Conservation (phyloP, 2,329 filamentous ascomycete species). For the Ustilaginoidea virens region DNA sequence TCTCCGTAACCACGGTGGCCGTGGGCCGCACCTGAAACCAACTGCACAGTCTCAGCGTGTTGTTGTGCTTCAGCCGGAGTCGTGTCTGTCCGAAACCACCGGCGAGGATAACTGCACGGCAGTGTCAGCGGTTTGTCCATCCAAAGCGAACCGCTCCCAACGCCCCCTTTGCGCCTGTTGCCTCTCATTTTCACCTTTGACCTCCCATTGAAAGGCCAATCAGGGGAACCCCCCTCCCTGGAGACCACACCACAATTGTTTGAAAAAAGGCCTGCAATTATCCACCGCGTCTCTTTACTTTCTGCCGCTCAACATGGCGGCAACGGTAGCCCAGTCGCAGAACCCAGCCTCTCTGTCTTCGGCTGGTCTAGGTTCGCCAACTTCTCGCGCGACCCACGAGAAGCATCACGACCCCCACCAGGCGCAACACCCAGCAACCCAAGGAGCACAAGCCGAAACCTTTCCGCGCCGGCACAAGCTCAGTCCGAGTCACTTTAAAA, state of each 20-base stretch:
- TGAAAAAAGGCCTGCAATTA: too few relatives aligned
- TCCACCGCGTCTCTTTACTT: neutral
- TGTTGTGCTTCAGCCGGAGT: too few relatives aligned
- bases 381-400: constrained; percentile 4
- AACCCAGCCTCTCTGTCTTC: constrained; percentile 7
- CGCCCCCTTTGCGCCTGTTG: too few relatives aligned
- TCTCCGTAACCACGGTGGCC: neutral
- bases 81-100: too few relatives aligned
- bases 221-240: too few relatives aligned
- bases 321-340: constrained; percentile 17
- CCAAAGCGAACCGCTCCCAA: too few relatives aligned
- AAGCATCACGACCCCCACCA: constrained; percentile 1
- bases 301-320: constrained; percentile 11
- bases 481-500: constrained; percentile 43
- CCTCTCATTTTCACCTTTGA: too few relatives aligned
- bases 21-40: constrained; percentile 6
- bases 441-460: constrained; percentile 8
- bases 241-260: too few relatives aligned
- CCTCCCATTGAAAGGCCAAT: too few relatives aligned
- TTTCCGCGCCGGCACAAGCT: constrained; percentile 15
- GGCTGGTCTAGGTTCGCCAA: constrained; percentile 5
- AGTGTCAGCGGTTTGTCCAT: too few relatives aligned
- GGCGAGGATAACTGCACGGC: neutral
- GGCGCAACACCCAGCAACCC: neutral
- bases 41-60: constrained; percentile 1